Base-by-base conservation (phyloP, 257 asterid species). In the Echium plantagineum region DNA sequence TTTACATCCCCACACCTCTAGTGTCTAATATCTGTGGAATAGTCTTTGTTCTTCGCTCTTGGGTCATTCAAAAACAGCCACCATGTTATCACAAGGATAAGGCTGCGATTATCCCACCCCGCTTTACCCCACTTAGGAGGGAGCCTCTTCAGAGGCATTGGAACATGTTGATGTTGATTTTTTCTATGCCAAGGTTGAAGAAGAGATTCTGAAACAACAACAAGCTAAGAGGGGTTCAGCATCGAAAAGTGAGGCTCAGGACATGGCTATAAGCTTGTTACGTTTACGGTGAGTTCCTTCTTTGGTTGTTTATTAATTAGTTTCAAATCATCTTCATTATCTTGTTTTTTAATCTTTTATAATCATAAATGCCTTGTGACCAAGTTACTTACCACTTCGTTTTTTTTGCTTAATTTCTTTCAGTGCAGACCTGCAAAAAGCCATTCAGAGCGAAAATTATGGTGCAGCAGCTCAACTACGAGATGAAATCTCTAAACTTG, bases 191-290 rank as follows among this genome's bases (percentile, higher is more conserved):
- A 81, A 91, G 98, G 98, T 91, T 73, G 98, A 91, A 76, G 65
- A 83, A 35, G 97, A 88, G 75, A 81, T 85, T 75, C 63, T 84
- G 65, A 85, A 68, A 68, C 87, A 79, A 60, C 84, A 76, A 72
- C 87, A 83, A 79, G 70, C 73, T 68, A 81, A 79, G 83, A 84
- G 83, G 67, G 98, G 97, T 24, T 75, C 95, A 6, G 71, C 81
- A 2, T 78, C 95, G 62, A 86, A 93, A 76, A 81, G 87, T 74
- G 98, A 88, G 77, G 97, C 83, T 81, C 98, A 93, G 77, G 98
- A 93, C 74, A 80, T 77, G 89, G 98, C 97, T 77, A 76, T 93
- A 73, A 79, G 93, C 52, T 74, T 93, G 69, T 81, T 93, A 75
- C 86, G 98, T 55, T 66, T 89, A 35, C 94, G 87, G 98, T 93